Conservation (phyloP, 352 stramenopile species). For the Phytophthora tentaculata region DNA sequence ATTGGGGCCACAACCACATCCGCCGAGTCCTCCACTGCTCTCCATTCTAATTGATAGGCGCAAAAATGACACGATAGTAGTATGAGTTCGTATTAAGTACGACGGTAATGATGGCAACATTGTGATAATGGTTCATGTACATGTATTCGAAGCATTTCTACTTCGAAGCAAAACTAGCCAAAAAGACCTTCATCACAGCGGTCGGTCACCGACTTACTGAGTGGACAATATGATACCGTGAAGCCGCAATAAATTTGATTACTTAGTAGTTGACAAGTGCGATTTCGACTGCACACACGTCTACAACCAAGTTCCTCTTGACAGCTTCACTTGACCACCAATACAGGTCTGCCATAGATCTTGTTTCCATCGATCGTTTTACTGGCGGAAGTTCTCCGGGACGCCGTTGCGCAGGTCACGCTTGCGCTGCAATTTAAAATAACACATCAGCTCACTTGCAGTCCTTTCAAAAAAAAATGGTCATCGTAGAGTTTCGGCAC, state of each 20-base stretch:
- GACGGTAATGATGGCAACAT: slow-evolving; percentile 4
- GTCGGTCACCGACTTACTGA: too few relatives aligned
- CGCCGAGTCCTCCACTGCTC: not conserved
- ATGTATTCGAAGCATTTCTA: too few relatives aligned
- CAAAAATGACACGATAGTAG: slow-evolving; percentile 6
- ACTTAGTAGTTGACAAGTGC: slow-evolving; percentile 6
- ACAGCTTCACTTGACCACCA: slow-evolving; percentile 4
- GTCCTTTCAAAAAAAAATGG: not conserved
- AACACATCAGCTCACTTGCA: slow-evolving; percentile 4
- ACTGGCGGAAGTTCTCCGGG: slow-evolving; percentile 66
- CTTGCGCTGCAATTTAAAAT: slow-evolving; percentile 34
- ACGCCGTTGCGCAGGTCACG: slow-evolving; percentile 54
- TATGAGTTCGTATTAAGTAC: slow-evolving; percentile 24
- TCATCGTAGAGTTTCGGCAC: slow-evolving; percentile 18
- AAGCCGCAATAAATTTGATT: slow-evolving; percentile 9
- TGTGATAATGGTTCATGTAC: too few relatives aligned
- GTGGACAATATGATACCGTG: too few relatives aligned
- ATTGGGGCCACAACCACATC: not conserved
- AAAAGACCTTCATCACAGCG: too few relatives aligned
- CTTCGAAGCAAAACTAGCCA: too few relatives aligned
- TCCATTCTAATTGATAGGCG: not conserved
- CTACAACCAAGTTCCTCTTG: slow-evolving; percentile 1
- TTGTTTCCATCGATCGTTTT: slow-evolving; percentile 17
- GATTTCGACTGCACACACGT: slow-evolving; percentile 10
- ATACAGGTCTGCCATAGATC: slow-evolving; percentile 3